Conservation (phyloP, 208 protist genomes). For the Wallacemonas sp. region DNA sequence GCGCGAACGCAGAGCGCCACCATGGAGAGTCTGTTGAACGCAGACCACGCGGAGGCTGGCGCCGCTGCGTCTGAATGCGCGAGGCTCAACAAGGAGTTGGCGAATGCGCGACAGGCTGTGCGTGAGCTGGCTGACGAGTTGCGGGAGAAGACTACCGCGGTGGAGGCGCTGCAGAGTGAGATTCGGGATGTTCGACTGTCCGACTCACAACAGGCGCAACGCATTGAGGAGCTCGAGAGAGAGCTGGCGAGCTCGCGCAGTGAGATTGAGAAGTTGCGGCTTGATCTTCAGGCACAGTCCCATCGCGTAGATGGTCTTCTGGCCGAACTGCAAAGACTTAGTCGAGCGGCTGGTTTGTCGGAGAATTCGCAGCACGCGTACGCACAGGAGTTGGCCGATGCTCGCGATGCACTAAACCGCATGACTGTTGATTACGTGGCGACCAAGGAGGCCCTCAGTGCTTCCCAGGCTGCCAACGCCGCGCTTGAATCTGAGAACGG, state of each 20-base stretch:
- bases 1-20: background rate
- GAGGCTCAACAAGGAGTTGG: conserved; percentile 12
- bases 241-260: conserved; percentile 23
- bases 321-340: background rate
- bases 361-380: conserved; percentile 8
- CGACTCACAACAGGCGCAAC: conserved; percentile 1
- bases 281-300: background rate
- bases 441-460: background rate
- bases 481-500: background rate
- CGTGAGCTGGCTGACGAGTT: conserved; percentile 7
- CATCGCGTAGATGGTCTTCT: background rate
- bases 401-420: conserved; percentile 6
- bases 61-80: background rate
- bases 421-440: conserved; percentile 17
- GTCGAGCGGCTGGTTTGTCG: conserved; percentile 3
- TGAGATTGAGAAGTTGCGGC: conserved; percentile 20
- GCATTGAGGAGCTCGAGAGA: background rate
- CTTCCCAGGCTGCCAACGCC: background rate
- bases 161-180: conserved; percentile 10
- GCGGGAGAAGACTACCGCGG: background rate
- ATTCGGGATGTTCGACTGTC: conserved; percentile 17
- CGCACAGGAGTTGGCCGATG: conserved; percentile 2
- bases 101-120: conserved; percentile 2
- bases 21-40: conserved; percentile 1
- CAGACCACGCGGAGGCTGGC: background rate